These are phyloP conservation scores for Cerrena zonata DNA, from an alignment of 1,284 basidiomycete species.

Conservation along the genomic window DNA sequence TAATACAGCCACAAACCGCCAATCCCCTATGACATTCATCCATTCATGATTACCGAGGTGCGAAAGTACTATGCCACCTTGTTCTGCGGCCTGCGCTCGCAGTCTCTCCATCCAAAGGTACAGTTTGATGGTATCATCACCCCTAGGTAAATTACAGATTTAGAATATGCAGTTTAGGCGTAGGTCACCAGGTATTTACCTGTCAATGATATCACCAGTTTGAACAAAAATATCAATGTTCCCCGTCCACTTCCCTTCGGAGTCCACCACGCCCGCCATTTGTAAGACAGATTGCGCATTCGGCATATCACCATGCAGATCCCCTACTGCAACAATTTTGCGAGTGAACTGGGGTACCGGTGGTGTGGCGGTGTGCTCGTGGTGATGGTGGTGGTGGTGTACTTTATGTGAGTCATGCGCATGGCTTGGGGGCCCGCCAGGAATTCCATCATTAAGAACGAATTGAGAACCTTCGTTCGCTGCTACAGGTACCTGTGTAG, in stretches of 20 bases:
- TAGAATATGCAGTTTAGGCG: too few species aligned
- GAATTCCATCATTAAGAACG: background rate
- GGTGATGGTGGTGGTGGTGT: background rate
- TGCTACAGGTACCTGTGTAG: constrained; percentile 9
- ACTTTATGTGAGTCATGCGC: background rate
- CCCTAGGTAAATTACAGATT: constrained; percentile 45
- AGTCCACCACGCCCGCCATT: constrained; percentile 70
- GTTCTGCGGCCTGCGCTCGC: constrained; percentile 63
- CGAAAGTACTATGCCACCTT: constrained; percentile 70
- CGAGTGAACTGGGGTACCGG: constrained; percentile 25
- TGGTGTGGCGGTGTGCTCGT: background rate
- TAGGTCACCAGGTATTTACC: constrained; percentile 36
- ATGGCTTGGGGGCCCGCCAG: background rate
- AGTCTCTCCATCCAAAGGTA: constrained; percentile 79
- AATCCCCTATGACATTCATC: constrained; percentile 88
- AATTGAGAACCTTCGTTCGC: constrained; percentile 12
- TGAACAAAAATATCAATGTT: constrained; percentile 80
- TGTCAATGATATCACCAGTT: constrained; percentile 90
- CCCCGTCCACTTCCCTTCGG: constrained; percentile 71
- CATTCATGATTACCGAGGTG: constrained; percentile 87
- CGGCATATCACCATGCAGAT: constrained; percentile 72
- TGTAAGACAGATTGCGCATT: constrained; percentile 72
- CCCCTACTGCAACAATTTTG: constrained; percentile 73
- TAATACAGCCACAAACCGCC: constrained; percentile 45
- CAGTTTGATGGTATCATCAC: constrained; percentile 79